Evolutionary conservation across 225 moss, liverwort and hornwort genomes (phyloP).

Genomic region (Sphagnum contortum): DNA sequence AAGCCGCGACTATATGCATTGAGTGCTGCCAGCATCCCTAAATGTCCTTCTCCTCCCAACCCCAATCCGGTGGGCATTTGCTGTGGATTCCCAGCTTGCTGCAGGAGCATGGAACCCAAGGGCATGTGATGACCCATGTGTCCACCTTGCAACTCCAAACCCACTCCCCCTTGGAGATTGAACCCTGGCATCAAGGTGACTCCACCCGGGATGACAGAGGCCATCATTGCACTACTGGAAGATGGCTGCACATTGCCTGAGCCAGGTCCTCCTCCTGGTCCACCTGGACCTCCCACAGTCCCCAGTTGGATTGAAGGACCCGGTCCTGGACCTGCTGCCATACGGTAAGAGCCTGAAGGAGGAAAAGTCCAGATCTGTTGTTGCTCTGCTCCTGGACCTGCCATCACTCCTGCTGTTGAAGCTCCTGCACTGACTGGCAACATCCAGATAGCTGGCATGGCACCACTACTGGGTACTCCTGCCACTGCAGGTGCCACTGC

Average conservation of each 20-base stretch:
- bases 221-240: slow-evolving; percentile 59
- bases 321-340: slow-evolving; percentile 59
- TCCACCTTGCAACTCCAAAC: slow-evolving; percentile 85
- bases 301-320: slow-evolving; percentile 93
- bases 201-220: slow-evolving; percentile 73
- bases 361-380: slow-evolving; percentile 99
- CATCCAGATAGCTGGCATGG: slow-evolving; percentile 99
- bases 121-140: slow-evolving; percentile 91
- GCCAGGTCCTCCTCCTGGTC: not conserved
- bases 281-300: slow-evolving; percentile 53
- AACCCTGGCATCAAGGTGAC: slow-evolving; percentile 96
- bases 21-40: slow-evolving; percentile 96
- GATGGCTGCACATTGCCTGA: slow-evolving; percentile 42
- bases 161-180: slow-evolving; percentile 84
- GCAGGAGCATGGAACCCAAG: slow-evolving; percentile 90
- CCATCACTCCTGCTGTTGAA: slow-evolving; percentile 82
- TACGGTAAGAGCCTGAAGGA: slow-evolving; percentile 66
- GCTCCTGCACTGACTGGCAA: slow-evolving; percentile 84
- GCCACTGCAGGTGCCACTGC: slow-evolving; percentile 91
- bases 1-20: slow-evolving; percentile 93
- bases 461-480: slow-evolving; percentile 79
- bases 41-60: slow-evolving; percentile 56
- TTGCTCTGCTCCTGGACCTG: slow-evolving; percentile 48
- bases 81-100: slow-evolving; percentile 57
- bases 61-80: slow-evolving; percentile 84